Percentiles rank a stretch among this genome's conserved stretches.
Conservation (phyloP, 768 basidiomycete genomes). For the Sutorius australiensis region DNA sequence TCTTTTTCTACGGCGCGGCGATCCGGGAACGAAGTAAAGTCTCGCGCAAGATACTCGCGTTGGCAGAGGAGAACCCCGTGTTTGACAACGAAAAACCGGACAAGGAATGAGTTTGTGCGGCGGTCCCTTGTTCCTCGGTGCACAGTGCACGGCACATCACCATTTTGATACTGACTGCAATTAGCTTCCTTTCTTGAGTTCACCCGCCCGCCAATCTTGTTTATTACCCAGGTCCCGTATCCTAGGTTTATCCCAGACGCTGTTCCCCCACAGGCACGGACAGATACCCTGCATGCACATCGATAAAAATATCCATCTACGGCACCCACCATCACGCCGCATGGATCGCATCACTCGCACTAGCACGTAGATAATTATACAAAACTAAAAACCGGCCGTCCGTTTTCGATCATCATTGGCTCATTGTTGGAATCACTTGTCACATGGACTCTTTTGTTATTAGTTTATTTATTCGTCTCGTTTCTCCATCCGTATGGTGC, state of each 20-base stretch:
- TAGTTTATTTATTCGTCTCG: not conserved
- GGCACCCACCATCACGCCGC: not conserved
- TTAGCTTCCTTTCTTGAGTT: not conserved
- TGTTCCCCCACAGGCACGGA: too few relatives aligned
- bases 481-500: too few relatives aligned
- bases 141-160: too few relatives aligned
- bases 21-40: constrained; percentile 33
- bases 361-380: not conserved
- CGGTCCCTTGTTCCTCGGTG: too few relatives aligned
- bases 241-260: too few relatives aligned
- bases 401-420: too few relatives aligned
- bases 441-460: not conserved
- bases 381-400: too few relatives aligned
- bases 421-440: too few relatives aligned
- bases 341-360: not conserved
- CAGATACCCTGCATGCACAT: not conserved
- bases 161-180: not conserved
- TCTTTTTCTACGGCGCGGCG: constrained; percentile 30
- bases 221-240: not conserved
- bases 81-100: not conserved
- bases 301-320: not conserved
- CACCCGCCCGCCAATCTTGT: too few relatives aligned
- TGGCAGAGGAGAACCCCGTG: constrained; percentile 1
- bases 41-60: constrained; percentile 20
- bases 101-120: not conserved